Base-by-base conservation (phyloP, 2,329 filamentous ascomycete genomes). In the Blastomyces silverae region DNA sequence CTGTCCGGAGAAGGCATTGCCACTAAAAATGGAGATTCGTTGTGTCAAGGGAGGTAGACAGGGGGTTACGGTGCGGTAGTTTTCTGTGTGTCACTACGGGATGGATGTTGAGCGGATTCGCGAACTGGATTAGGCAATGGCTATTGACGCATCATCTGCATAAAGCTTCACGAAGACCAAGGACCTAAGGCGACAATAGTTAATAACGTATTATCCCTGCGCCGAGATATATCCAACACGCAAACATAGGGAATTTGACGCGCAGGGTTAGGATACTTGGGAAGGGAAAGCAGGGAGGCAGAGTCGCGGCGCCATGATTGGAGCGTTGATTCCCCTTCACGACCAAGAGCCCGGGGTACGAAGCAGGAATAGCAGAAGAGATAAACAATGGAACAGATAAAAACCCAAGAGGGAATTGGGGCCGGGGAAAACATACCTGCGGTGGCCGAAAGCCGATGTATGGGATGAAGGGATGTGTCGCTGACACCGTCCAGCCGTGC, bases 1-100 rank as follows among this genome's bases (percentile, higher is more conserved):
- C 70, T 71, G 63, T 76, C 72, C 31, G 76, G 75, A 10, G 74
- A 77, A 55, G 75, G 72, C 76, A 78, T 78, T 67, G 48, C 73
- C 13, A n/a, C 8, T 20, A 31, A 53, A 53, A 53, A n/a, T 17
- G 1, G 44, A 22, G 42, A 22, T 28, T 17, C 4, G 42, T 17
- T 17, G 31, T 22, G 44, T 37, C 17, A 50, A 31, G 25, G 50
- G 25, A 20, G 7, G 17, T 20, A 61, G 28, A 61, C 22, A 22
- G 39, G 8, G 59, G 42, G 17, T 22, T 44, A 37, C 13, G 34
- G 13, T 44, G 59, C 17, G 28, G 57, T 2, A 44, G 22, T 15
- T 46, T n/a, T 17, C n/a, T 44, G 17, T 42, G 39, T 25, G 22
- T 44, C 56, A 44, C 56, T 13, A 1, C 37, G 37, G n/a, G 25